phyloP scores from a whole-genome alignment of 306 rosid species.

The Lathyrus tuberosus region DNA sequence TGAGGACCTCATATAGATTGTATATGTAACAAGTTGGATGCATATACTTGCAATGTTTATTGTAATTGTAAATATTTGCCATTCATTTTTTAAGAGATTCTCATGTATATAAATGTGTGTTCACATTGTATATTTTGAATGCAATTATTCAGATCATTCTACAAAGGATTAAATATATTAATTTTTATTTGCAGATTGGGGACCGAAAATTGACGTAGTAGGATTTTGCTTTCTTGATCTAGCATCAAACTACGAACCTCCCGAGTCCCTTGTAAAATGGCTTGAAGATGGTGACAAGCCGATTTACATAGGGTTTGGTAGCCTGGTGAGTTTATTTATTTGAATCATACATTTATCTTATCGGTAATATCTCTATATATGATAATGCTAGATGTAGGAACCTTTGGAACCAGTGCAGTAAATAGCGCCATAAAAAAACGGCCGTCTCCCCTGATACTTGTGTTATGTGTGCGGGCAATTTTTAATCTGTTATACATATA shows the following conservation, averaged over 20 bases:
- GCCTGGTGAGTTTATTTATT: conserved; percentile 68
- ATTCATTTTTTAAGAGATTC: neutral
- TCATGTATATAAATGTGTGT: neutral
- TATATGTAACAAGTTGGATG: neutral
- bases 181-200: conserved; percentile 85
- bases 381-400: conserved; percentile 15
- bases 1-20: neutral
- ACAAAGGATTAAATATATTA: conserved; percentile 14
- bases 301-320: conserved; percentile 93
- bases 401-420: neutral
- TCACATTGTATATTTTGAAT: neutral
- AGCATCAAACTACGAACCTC: conserved; percentile 94
- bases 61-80: neutral
- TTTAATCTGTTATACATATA: neutral
- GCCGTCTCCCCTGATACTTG: neutral
- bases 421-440: neutral
- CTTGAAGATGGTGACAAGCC: conserved; percentile 88
- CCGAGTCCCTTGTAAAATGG: conserved; percentile 79
- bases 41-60: neutral
- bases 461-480: no score
- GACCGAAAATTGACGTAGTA: conserved; percentile 90
- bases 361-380: conserved; percentile 23
- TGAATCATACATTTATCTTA: conserved; percentile 12
- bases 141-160: conserved; percentile 2
- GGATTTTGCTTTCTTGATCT: conserved; percentile 99